phyloP scores from a whole-genome alignment of 2,329 filamentous ascomycete genomes.

The Fusarium decemcellulare region DNA sequence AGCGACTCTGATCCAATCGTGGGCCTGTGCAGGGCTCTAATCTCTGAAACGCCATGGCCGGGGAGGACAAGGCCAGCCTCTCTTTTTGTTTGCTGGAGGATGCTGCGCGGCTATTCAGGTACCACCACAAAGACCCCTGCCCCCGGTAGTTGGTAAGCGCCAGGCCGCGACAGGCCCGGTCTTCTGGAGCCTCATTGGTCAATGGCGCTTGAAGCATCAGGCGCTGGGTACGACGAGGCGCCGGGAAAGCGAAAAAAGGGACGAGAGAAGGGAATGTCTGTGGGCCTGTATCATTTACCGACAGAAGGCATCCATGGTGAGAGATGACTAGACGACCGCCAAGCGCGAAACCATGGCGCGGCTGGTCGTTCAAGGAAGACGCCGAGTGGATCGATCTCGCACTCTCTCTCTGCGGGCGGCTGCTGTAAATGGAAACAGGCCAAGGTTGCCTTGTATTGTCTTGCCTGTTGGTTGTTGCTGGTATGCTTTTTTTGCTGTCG shows the following conservation, averaged over 20 bases:
- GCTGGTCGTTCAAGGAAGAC: conserved; percentile 19
- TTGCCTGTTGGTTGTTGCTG: conserved; percentile 3
- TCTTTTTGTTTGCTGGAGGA: background rate
- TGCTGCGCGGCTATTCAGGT: conserved; percentile 33
- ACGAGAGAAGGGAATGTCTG: background rate
- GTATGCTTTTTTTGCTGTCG: conserved; percentile 14
- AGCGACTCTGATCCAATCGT: conserved; percentile 40
- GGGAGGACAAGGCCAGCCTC: background rate
- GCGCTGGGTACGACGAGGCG: conserved; percentile 8
- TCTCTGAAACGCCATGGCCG: conserved; percentile 23
- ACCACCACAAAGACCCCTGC: conserved; percentile 22
- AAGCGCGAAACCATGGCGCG: conserved; percentile 36
- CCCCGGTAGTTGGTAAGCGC: conserved; percentile 31
- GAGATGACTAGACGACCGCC: conserved; percentile 7
- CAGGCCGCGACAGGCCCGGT: conserved; percentile 15
- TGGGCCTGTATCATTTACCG: conserved; percentile 25
- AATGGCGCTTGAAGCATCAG: background rate
- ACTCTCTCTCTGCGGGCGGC: conserved; percentile 24
- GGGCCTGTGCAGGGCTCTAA: conserved; percentile 14
- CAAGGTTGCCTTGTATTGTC: conserved; percentile 3
- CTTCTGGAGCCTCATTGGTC: conserved; percentile 28
- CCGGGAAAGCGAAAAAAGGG: conserved; percentile 5
- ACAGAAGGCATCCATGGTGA: conserved; percentile 10
- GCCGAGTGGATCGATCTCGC: background rate
- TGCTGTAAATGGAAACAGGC: conserved; percentile 45